Evolutionary conservation across 352 stramenopile genomes (phyloP), one percentile per base, ranked within the genome.

Genomic region (Phytopythium mirpurense): DNA sequence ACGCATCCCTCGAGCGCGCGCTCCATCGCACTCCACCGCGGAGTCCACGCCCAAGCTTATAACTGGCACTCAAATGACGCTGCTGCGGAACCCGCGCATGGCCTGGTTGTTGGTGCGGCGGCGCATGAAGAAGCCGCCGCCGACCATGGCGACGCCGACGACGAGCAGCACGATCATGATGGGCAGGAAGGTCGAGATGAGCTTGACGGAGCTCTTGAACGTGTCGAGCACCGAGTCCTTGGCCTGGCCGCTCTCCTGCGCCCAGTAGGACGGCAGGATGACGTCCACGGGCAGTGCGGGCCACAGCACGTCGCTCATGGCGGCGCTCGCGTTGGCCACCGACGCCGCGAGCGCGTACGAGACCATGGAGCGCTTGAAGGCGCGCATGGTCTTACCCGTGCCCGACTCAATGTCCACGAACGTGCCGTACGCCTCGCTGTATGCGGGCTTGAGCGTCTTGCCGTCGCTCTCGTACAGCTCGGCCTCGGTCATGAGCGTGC

Each of bases 281-380:
- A 89, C 63, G 43, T 91, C 74, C 29, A 73, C 62, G 40, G 55
- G 55, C 44, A 88, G 54, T 24, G 54, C 63, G 6, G 78, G 73
- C 65, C 66, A 88, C 54, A 89, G 26, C 35, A 91, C 15, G 48
- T 91, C 80, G 18, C 62, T 78, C 80, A 91, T 88, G 37, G 75
- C 63, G 1, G 55, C 41, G 19, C 66, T 66, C 19, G 51, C 15
- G n/a, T 73, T 65, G 23, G 61, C 49, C n/a, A 51, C 57, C 16
- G 80, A 89, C 15, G 64, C 53, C 10, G 65, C 62, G 10, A 89
- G 24, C 5, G 78, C 65, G 50, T 86, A 87, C 43, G 74, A 83
- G 34, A 78, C 67, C 66, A 73, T 57, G 29, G 83, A 65, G 15
- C 78, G 75, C 70, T 91, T 88, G 56, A 55, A 58, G 1, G 78